Evolutionary conservation across 352 stramenopile genomes (phyloP).

Genomic region (Phytophthora boehmeriae): DNA sequence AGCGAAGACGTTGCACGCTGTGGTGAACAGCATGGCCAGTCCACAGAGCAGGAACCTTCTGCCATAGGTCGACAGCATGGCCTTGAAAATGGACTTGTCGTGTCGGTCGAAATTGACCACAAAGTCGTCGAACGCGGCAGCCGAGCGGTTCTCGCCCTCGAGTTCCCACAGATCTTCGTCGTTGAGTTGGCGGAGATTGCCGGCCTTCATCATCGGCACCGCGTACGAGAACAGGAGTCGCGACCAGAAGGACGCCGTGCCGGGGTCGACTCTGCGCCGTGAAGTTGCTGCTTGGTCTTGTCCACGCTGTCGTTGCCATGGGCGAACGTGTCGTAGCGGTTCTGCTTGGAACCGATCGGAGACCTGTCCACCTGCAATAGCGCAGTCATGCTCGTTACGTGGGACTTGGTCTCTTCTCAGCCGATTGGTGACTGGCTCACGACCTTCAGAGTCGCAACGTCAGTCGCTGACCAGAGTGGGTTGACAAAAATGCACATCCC

Average conservation of each 20-base stretch:
- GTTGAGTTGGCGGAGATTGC: constrained; percentile 51
- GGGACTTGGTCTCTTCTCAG: neutral
- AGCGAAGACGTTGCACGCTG: constrained; percentile 42
- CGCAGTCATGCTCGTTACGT: constrained; percentile 1
- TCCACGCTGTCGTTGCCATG: constrained; percentile 6
- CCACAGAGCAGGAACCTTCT: constrained; percentile 33
- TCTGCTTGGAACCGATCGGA: neutral
- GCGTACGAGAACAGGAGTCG: constrained; percentile 51
- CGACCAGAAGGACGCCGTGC: constrained; percentile 23
- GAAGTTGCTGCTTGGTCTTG: constrained; percentile 13
- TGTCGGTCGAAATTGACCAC: constrained; percentile 19
- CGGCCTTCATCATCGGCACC: constrained; percentile 39
- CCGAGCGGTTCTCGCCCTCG: constrained; percentile 29
- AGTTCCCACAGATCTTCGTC: constrained; percentile 50
- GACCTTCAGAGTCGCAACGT: neutral
- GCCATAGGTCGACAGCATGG: constrained; percentile 34
- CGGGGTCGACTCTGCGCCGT: constrained; percentile 2
- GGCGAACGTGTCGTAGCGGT: constrained; percentile 23
- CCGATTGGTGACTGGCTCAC: constrained; percentile 5
- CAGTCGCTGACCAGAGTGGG: neutral
- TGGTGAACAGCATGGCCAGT: constrained; percentile 33
- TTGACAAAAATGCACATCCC: constrained; percentile 1
- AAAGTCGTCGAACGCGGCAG: constrained; percentile 27
- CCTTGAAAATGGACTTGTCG: constrained; percentile 21
- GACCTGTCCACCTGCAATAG: constrained; percentile 9